Conservation (phyloP, 768 basidiomycete species). For the Clitopilus hobsonii region DNA sequence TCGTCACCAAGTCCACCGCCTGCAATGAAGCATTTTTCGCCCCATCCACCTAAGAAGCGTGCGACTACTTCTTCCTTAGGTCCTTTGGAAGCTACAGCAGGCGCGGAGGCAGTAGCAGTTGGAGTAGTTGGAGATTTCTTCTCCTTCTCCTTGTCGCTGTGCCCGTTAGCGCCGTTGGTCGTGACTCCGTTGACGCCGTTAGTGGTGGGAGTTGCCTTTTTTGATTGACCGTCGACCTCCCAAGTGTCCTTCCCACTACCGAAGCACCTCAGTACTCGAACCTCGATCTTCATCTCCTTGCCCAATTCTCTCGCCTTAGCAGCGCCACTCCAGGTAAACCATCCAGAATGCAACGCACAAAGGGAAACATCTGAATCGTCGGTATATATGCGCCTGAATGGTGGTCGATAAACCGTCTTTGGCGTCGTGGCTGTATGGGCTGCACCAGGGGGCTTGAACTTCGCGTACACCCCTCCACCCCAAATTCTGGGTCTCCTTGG, state of each 20-base stretch:
- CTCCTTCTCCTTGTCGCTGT: not conserved
- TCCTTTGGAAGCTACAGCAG: not conserved
- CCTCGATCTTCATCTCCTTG: constrained; percentile 34
- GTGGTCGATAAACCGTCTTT: not conserved
- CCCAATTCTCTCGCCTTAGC: constrained; percentile 32
- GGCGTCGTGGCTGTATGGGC: not conserved
- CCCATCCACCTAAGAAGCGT: constrained; percentile 41
- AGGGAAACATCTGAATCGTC: constrained; percentile 73
- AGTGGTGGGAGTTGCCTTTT: too few species aligned
- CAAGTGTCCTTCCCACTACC: constrained; percentile 10
- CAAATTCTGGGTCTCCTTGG: constrained; percentile 58
- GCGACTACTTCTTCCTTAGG: constrained; percentile 41
- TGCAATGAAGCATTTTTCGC: constrained; percentile 30
- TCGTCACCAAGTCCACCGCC: constrained; percentile 4
- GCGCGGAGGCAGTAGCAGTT: not conserved
- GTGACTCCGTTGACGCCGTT: too few species aligned
- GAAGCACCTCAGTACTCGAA: constrained; percentile 35
- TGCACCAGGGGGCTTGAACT: not conserved
- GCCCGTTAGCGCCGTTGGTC: constrained; percentile 2
- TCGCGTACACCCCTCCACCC: constrained; percentile 48
- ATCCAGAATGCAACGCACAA: constrained; percentile 66
- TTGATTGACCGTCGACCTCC: too few species aligned
- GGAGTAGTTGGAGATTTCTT: not conserved
- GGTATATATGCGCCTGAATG: constrained; percentile 57
- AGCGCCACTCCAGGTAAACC: constrained; percentile 42